Evolutionary conservation across 2,329 filamentous ascomycete genomes (phyloP).

Genomic region (Diaporthe eres): DNA sequence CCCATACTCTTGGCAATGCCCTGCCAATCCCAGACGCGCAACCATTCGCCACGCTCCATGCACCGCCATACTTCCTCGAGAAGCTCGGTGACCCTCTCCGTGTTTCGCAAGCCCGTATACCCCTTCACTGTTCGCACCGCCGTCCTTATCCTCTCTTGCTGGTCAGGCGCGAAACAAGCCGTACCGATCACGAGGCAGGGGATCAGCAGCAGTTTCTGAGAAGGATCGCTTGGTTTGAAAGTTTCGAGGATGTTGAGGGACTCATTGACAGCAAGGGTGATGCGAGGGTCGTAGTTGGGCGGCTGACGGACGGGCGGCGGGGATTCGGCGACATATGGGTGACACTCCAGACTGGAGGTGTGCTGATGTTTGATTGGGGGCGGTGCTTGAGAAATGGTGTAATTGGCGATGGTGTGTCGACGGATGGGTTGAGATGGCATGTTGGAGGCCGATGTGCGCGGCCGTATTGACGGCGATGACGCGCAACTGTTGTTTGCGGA

Average conservation of each 20-base stretch:
- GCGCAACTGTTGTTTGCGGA: slow-evolving; percentile 52
- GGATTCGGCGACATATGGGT: slow-evolving; percentile 51
- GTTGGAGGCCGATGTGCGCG: slow-evolving; percentile 41
- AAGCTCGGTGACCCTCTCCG: slow-evolving; percentile 66
- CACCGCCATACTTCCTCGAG: slow-evolving; percentile 72
- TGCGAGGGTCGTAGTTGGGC: slow-evolving; percentile 63
- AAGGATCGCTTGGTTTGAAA: slow-evolving; percentile 70
- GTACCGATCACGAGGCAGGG: slow-evolving; percentile 73
- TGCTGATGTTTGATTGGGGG: slow-evolving; percentile 39
- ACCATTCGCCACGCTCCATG: slow-evolving; percentile 71
- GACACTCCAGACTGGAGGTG: slow-evolving; percentile 43
- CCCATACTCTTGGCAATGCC: slow-evolving; percentile 65
- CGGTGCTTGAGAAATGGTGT: slow-evolving; percentile 44
- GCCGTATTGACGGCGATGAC: slow-evolving; percentile 51
- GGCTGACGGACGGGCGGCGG: slow-evolving; percentile 64
- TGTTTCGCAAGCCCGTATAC: slow-evolving; percentile 73
- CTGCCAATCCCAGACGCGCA: slow-evolving; percentile 76
- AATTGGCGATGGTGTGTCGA: slow-evolving; percentile 47
- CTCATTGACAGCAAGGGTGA: slow-evolving; percentile 69
- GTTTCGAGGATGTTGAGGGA: slow-evolving; percentile 68
- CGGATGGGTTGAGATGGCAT: slow-evolving; percentile 40
- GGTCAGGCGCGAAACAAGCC: slow-evolving; percentile 67
- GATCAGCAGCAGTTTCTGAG: slow-evolving; percentile 71
- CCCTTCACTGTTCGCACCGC: slow-evolving; percentile 66
- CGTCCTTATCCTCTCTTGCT: slow-evolving; percentile 66